Conservation (phyloP, 306 rosid species). For the Rosa multiflora region DNA sequence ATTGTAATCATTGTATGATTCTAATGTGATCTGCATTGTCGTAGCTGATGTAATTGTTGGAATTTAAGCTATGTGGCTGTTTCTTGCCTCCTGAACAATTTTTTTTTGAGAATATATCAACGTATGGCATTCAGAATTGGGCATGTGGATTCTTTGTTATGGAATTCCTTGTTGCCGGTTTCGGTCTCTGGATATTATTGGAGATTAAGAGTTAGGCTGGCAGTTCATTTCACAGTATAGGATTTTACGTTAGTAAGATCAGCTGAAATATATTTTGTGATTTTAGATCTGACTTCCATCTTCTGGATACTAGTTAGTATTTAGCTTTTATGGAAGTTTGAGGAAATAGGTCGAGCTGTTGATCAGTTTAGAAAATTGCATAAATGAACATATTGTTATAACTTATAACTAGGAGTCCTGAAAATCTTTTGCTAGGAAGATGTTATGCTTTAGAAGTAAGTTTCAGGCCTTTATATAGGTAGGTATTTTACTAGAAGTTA, state of each 20-base stretch:
- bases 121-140: constrained; percentile 17
- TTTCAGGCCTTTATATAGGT: constrained; percentile 20
- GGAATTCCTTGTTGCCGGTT: constrained; percentile 20
- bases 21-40: neutral
- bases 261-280: constrained; percentile 4
- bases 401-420: neutral
- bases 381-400: neutral
- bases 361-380: constrained; percentile 4
- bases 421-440: constrained; percentile 22
- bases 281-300: constrained; percentile 15
- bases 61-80: neutral
- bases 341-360: constrained; percentile 20
- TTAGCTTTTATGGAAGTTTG: constrained; percentile 6
- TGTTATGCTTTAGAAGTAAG: constrained; percentile 29
- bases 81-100: constrained; percentile 26
- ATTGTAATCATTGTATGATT: neutral
- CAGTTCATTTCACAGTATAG: constrained; percentile 20
- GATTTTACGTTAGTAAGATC: constrained; percentile 10
- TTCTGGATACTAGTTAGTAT: constrained; percentile 20
- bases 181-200: constrained; percentile 14
- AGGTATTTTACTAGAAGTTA: constrained; percentile 8
- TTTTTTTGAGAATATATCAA: constrained; percentile 14
- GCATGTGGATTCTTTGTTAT: neutral
- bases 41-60: neutral
- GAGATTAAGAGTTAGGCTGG: neutral